Conservation (phyloP, 1,284 basidiomycete species). For the Leccinum subrobustum region DNA sequence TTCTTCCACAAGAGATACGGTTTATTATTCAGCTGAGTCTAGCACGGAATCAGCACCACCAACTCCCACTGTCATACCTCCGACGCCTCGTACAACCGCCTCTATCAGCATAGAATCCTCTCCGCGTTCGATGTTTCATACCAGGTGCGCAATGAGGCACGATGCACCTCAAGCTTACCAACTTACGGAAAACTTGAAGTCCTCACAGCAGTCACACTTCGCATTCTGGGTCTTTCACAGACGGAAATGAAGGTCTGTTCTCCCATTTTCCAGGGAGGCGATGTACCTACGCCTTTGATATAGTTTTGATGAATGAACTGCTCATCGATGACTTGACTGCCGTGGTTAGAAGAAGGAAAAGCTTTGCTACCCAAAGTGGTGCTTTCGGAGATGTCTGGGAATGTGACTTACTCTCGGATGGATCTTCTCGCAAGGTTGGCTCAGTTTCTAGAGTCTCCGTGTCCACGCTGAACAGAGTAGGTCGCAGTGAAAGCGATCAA, state of each 20-base stretch:
- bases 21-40: slow-evolving; percentile 17
- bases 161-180: not conserved
- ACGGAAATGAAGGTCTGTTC: slow-evolving; percentile 18
- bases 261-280: not conserved
- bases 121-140: slow-evolving; percentile 8
- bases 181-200: slow-evolving; percentile 15
- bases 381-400: slow-evolving; percentile 30
- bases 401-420: slow-evolving; percentile 19
- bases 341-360: slow-evolving; percentile 13
- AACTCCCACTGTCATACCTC: slow-evolving; percentile 12
- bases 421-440: slow-evolving; percentile 11
- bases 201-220: slow-evolving; percentile 16
- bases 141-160: slow-evolving; percentile 11
- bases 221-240: slow-evolving; percentile 9
- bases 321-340: slow-evolving; percentile 7
- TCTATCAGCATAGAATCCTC: slow-evolving; percentile 7
- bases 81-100: slow-evolving; percentile 7
- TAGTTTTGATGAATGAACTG: slow-evolving; percentile 16
- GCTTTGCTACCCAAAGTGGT: slow-evolving; percentile 15
- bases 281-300: not conserved
- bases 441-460: not conserved
- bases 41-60: slow-evolving; percentile 7
- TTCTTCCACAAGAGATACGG: not conserved
- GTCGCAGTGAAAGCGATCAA: slow-evolving; percentile 28
- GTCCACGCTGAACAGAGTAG: slow-evolving; percentile 7